Evolutionary conservation across 2,329 filamentous ascomycete species (phyloP).

Genomic region (Colletotrichum sp.): DNA sequence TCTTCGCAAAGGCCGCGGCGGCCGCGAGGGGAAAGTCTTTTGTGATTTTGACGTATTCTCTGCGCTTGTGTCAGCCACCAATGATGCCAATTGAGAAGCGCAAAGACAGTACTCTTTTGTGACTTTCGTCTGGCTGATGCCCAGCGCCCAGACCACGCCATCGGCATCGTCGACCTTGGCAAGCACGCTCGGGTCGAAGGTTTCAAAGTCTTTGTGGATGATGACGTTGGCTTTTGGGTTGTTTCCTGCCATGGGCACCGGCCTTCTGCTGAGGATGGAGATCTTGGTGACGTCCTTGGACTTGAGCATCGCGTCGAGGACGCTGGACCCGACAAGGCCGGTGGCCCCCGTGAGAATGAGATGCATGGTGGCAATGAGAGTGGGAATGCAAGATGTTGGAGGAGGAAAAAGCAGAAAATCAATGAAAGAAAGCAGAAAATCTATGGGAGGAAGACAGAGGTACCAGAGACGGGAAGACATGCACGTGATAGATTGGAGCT

Average conservation of each 20-base stretch:
- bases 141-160: slow-evolving; percentile 77
- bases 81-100: neutral
- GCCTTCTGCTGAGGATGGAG: slow-evolving; percentile 69
- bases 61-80: slow-evolving; percentile 19
- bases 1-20: slow-evolving; percentile 60
- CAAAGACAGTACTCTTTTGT: slow-evolving; percentile 52
- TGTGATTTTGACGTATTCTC: slow-evolving; percentile 72
- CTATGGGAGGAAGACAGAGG: neutral
- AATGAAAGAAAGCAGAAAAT: neutral
- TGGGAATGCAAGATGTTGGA: neutral
- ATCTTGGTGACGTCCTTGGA: slow-evolving; percentile 64
- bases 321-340: slow-evolving; percentile 66
- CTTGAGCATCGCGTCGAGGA: slow-evolving; percentile 66
- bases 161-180: slow-evolving; percentile 65
- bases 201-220: slow-evolving; percentile 69
- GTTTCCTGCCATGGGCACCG: slow-evolving; percentile 66
- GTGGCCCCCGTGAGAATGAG: slow-evolving; percentile 72
- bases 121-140: slow-evolving; percentile 66
- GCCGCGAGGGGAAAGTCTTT: slow-evolving; percentile 68
- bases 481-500: neutral
- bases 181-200: slow-evolving; percentile 63
- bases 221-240: slow-evolving; percentile 70
- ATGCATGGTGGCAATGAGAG: slow-evolving; percentile 50
- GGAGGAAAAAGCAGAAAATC: neutral
- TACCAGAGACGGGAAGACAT: neutral